Evolutionary conservation across 768 basidiomycete species (phyloP).

Genomic region (Mycena vitilis): DNA sequence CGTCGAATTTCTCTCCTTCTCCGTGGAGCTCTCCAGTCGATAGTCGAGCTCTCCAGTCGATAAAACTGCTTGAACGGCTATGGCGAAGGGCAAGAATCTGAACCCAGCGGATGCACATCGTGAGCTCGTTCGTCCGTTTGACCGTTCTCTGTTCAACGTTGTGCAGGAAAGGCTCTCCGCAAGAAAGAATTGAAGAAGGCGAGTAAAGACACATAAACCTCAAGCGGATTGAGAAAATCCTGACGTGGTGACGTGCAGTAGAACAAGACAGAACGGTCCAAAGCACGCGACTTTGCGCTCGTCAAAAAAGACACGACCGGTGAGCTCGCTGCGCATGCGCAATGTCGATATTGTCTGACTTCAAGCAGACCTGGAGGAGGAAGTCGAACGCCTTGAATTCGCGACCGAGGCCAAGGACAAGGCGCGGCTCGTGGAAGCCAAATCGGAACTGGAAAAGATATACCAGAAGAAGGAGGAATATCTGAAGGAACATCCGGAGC

Average conservation of each 20-base stretch:
- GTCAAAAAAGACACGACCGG: slow-evolving; percentile 96
- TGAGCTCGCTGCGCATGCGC: slow-evolving; percentile 41
- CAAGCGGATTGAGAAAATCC: slow-evolving; percentile 25
- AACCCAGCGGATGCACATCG: slow-evolving; percentile 97
- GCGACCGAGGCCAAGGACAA: slow-evolving; percentile 63
- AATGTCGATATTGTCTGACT: not conserved
- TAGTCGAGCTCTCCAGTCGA: too few species aligned
- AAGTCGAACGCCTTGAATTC: slow-evolving; percentile 76
- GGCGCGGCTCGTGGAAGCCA: slow-evolving; percentile 76
- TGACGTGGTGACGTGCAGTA: slow-evolving; percentile 60
- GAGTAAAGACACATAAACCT: slow-evolving; percentile 46
- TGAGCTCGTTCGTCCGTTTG: slow-evolving; percentile 53
- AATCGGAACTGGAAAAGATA: slow-evolving; percentile 82
- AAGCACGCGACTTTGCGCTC: slow-evolving; percentile 87
- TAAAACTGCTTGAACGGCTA: too few species aligned
- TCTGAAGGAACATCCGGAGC: slow-evolving; percentile 93
- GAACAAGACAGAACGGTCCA: slow-evolving; percentile 90
- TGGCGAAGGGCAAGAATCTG: slow-evolving; percentile 85
- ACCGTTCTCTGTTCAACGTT: slow-evolving; percentile 12
- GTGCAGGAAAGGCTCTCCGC: slow-evolving; percentile 86
- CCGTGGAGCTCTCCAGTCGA: too few species aligned
- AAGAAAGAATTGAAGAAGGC: slow-evolving; percentile 98
- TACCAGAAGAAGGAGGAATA: slow-evolving; percentile 92
- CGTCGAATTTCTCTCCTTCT: too few species aligned
- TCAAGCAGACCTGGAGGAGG: slow-evolving; percentile 79